Percentiles rank a stretch among this genome's conserved stretches.
These are phyloP conservation scores for Backusella mclennaniae DNA, from an alignment of 192 early-diverging fungal species.

Conservation along the genomic window DNA sequence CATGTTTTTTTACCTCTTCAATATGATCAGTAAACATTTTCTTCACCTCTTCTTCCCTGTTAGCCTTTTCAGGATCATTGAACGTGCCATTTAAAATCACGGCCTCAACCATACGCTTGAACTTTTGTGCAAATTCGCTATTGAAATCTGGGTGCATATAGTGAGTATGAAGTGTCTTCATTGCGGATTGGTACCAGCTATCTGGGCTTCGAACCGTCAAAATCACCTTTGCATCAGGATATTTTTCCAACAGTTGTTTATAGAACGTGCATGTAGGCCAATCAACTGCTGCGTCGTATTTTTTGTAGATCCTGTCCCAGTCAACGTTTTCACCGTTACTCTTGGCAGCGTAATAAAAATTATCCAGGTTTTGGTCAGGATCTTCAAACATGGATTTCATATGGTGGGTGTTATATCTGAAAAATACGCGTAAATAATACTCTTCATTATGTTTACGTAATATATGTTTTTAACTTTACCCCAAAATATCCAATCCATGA, in stretches of 20 bases:
- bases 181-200: slow-evolving; percentile 14
- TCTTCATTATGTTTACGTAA: not conserved
- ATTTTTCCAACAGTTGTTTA: slow-evolving; percentile 18
- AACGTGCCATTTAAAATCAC: not conserved
- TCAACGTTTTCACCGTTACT: slow-evolving; percentile 2
- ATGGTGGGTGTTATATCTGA: slow-evolving; percentile 18
- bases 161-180: not conserved
- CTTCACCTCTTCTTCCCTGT: not conserved
- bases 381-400: slow-evolving; percentile 15
- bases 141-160: not conserved
- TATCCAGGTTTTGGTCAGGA: not conserved
- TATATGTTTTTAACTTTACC: not conserved
- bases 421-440: not conserved
- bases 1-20: not conserved
- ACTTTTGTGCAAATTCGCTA: not conserved
- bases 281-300: slow-evolving; percentile 19
- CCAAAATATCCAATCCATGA: slow-evolving; percentile 15
- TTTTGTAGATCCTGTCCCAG: slow-evolving; percentile 10
- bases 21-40: slow-evolving; percentile 8
- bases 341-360: slow-evolving; percentile 5
- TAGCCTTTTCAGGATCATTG: not conserved
- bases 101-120: not conserved
- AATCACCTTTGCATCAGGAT: slow-evolving; percentile 27
- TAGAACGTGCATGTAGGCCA: slow-evolving; percentile 22
- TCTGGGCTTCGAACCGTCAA: slow-evolving; percentile 15